These are phyloP conservation scores for Dendrobium huoshanense DNA, from an alignment of 106 monocot genomes.

Conservation along the genomic window DNA sequence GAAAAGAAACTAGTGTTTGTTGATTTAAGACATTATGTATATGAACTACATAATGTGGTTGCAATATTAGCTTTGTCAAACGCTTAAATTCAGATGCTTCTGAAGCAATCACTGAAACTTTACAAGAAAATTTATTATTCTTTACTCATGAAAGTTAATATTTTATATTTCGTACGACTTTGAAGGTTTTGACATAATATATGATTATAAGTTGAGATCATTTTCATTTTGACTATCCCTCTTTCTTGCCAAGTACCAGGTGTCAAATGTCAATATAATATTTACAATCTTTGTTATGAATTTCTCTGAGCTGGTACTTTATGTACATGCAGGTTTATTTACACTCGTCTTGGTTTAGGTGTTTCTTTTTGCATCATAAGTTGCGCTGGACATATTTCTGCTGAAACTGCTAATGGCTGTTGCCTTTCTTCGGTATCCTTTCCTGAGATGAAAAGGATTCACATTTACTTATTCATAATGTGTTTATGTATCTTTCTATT, in stretches of 20 bases:
- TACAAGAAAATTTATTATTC: too few species aligned
- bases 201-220: neutral
- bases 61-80: too few species aligned
- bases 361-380: slow-evolving; percentile 36
- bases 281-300: neutral
- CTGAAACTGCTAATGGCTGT: slow-evolving; percentile 48
- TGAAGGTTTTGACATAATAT: neutral
- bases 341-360: slow-evolving; percentile 39
- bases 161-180: neutral
- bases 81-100: too few species aligned
- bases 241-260: neutral
- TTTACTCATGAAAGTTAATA: neutral
- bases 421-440: slow-evolving; percentile 72
- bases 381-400: slow-evolving; percentile 54
- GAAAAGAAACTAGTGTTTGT: too few species aligned
- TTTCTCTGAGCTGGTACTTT: neutral
- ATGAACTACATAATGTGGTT: too few species aligned
- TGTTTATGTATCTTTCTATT: too few species aligned
- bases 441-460: neutral
- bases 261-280: neutral
- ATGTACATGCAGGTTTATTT: slow-evolving; percentile 47
- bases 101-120: too few species aligned
- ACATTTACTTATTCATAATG: neutral
- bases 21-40: too few species aligned
- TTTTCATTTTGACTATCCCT: neutral